phyloP scores from a whole-genome alignment of 768 basidiomycete genomes.

The Cubamyces lactineus region DNA sequence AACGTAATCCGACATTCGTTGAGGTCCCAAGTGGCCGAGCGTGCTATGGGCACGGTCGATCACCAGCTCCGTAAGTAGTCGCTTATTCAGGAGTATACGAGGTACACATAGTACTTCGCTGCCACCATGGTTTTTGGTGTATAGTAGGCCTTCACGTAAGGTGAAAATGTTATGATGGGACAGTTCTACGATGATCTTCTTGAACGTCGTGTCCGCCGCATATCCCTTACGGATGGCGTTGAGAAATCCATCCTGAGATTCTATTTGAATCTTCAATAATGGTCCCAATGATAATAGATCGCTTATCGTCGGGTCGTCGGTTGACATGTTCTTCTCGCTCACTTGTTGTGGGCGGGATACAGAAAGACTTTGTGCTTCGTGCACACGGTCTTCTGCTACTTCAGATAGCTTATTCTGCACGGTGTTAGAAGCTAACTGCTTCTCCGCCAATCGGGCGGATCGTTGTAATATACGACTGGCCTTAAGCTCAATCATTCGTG shows the following conservation, averaged over 20 bases:
- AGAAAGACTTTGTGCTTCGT: too few relatives aligned
- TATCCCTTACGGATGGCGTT: background rate
- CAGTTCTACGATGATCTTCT: background rate
- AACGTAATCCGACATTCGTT: background rate
- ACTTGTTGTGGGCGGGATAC: too few relatives aligned
- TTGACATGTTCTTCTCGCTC: too few relatives aligned
- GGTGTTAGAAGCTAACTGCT: too few relatives aligned
- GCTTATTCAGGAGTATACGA: background rate
- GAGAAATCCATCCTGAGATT: background rate
- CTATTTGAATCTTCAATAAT: background rate
- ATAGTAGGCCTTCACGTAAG: background rate
- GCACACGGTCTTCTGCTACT: too few relatives aligned
- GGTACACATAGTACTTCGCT: background rate
- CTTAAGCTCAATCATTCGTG: too few relatives aligned
- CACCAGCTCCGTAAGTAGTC: background rate
- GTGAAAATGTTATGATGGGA: background rate
- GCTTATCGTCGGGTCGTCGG: too few relatives aligned
- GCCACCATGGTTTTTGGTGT: background rate
- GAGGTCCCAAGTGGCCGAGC: background rate
- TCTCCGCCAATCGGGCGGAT: too few relatives aligned
- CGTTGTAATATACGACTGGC: too few relatives aligned
- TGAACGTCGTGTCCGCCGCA: background rate
- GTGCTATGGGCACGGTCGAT: background rate
- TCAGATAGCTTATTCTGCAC: too few relatives aligned
- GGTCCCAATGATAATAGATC: background rate